Conservation (phyloP, 352 stramenopile genomes). For the Phytophthora litchii region DNA sequence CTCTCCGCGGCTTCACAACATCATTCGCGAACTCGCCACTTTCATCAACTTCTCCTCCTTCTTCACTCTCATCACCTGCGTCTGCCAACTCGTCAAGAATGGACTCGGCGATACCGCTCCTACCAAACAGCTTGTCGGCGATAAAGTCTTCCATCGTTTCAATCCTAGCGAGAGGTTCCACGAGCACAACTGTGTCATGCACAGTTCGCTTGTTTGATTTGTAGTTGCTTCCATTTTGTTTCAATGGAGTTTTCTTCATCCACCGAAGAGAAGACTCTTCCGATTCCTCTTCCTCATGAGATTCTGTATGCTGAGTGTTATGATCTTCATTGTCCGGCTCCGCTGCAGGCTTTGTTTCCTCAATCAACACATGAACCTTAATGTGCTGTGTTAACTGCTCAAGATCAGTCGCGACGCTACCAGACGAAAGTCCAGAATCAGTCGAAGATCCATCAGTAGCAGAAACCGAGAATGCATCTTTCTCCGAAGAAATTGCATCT, state of each 20-base stretch:
- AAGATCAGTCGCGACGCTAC: conserved; percentile 53
- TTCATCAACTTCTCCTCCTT: conserved; percentile 28
- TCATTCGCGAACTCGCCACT: conserved; percentile 35
- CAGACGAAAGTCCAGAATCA: conserved; percentile 25
- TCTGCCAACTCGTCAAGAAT: conserved; percentile 43
- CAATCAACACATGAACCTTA: conserved; percentile 72
- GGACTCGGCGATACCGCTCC: conserved; percentile 21
- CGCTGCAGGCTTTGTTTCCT: conserved; percentile 36
- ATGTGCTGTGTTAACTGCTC: conserved; percentile 75
- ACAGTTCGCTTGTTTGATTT: conserved; percentile 47
- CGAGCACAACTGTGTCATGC: conserved; percentile 74
- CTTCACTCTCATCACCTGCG: conserved; percentile 22
- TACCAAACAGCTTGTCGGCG: conserved; percentile 65
- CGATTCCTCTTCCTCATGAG: conserved; percentile 9
- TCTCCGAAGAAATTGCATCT: conserved; percentile 67
- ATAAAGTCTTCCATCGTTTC: conserved; percentile 86
- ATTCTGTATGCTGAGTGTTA: conserved; percentile 18
- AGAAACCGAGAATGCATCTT: conserved; percentile 57
- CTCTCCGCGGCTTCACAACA: conserved; percentile 37
- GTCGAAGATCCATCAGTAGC: conserved; percentile 1
- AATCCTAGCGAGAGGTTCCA: conserved; percentile 76
- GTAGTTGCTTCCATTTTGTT: conserved; percentile 30
- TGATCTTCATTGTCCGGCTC: conserved; percentile 31
- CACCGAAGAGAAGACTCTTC: conserved; percentile 22
- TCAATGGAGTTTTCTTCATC: conserved; percentile 35